Conservation (phyloP, 257 asterid genomes). For the Parsonsia alboflavescens region DNA sequence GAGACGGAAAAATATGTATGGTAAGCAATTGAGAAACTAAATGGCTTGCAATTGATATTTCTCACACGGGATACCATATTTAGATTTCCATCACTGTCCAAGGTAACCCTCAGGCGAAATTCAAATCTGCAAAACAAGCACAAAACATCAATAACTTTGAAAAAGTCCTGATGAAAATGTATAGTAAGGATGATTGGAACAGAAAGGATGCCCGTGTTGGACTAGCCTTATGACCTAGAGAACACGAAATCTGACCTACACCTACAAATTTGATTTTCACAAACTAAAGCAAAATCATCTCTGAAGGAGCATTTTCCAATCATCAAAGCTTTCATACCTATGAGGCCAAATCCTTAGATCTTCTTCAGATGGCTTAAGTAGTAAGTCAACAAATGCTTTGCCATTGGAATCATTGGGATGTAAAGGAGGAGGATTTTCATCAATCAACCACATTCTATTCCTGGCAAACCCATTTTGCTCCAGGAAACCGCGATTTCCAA, state of each 20-base stretch:
- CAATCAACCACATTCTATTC: conserved; percentile 66
- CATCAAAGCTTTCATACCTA: conserved; percentile 31
- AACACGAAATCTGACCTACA: background rate
- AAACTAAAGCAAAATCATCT: background rate
- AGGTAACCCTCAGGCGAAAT: conserved; percentile 61
- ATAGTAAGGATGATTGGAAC: background rate
- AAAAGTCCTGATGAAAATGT: background rate
- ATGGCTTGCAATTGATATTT: conserved; percentile 75
- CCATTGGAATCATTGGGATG: conserved; percentile 35
- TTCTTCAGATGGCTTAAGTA: conserved; percentile 65
- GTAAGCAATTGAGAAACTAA: conserved; percentile 71
- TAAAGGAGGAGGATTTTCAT: conserved; percentile 65
- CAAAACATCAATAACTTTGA: background rate
- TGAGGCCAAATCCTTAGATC: conserved; percentile 83
- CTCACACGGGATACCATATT: conserved; percentile 61
- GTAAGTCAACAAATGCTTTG: conserved; percentile 52
- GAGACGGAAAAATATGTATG: conserved; percentile 75
- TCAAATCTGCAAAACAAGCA: conserved; percentile 46
- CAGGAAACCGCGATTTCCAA: conserved; percentile 69
- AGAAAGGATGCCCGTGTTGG: background rate
- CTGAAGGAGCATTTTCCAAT: background rate
- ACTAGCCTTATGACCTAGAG: background rate
- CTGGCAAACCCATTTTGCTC: conserved; percentile 90
- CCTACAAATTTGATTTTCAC: background rate
- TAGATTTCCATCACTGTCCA: conserved; percentile 58